phyloP scores from a whole-genome alignment of 2,329 filamentous ascomycete species.

The Aspergillus neotritici region DNA sequence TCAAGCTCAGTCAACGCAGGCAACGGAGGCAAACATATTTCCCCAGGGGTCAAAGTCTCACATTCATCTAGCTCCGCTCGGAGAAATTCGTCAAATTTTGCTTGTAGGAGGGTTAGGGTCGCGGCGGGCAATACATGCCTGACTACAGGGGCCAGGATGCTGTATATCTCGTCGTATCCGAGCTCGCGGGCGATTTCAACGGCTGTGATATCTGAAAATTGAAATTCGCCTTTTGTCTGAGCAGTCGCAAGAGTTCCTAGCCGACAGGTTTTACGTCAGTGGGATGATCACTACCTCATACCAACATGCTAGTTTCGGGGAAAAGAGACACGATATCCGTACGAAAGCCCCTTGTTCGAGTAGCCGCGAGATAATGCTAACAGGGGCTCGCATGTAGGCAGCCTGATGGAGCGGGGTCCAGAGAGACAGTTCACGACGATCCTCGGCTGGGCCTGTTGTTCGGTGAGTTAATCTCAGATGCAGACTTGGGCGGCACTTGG shows the following conservation, averaged over 20 bases:
- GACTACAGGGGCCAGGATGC: constrained; percentile 1
- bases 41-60: neutral
- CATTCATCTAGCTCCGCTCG: neutral
- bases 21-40: constrained; percentile 1
- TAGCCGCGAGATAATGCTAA: neutral
- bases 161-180: neutral
- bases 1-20: constrained; percentile 1
- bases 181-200: constrained; percentile 3
- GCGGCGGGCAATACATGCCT: neutral
- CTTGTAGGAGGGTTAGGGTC: neutral
- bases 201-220: neutral
- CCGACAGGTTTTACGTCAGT: too few species aligned
- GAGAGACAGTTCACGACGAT: neutral
- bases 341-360: neutral
- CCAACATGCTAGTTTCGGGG: too few species aligned
- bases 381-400: constrained; percentile 2
- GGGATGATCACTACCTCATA: too few species aligned
- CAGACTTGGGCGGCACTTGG: neutral
- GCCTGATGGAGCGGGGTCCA: constrained; percentile 4
- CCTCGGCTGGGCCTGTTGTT: neutral
- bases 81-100: neutral
- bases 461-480: too few species aligned
- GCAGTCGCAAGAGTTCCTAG: neutral
- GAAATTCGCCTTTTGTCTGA: neutral
- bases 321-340: neutral